Percentiles rank a stretch among this genome's conserved stretches.
Evolutionary conservation across 2,329 filamentous ascomycete genomes (phyloP).

Genomic region (Fusarium floridanum): DNA sequence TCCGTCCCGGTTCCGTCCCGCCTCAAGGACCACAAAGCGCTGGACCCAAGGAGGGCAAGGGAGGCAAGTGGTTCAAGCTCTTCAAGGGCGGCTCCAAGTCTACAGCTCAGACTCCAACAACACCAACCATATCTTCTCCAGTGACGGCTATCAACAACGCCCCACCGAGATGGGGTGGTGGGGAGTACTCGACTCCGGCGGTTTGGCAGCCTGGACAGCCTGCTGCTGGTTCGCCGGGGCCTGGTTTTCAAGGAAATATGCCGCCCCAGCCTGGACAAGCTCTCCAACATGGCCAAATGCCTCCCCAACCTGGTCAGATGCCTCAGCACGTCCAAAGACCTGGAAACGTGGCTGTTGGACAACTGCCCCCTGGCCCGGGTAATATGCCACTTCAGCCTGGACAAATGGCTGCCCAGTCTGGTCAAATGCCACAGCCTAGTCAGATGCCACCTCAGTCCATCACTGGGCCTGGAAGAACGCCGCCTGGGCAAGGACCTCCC

Average conservation of each 20-base stretch:
- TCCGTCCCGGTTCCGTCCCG: constrained; percentile 37
- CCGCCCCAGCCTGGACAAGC: constrained; percentile 9
- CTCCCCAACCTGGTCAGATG: not conserved
- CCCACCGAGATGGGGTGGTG: constrained; percentile 35
- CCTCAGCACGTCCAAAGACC: not conserved
- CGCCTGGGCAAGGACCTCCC: not conserved
- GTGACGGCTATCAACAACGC: constrained; percentile 17
- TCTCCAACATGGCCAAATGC: not conserved
- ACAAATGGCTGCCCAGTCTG: constrained; percentile 1
- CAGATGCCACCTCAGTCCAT: not conserved
- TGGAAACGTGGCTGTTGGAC: not conserved
- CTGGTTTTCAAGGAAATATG: constrained; percentile 17
- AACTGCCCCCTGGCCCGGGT: not conserved
- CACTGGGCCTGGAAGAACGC: not conserved
- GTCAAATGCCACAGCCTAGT: not conserved
- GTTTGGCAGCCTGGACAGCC: constrained; percentile 42
- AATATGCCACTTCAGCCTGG: constrained; percentile 3
- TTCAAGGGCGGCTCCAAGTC: constrained; percentile 43
- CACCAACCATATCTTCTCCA: constrained; percentile 20
- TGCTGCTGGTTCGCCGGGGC: not conserved
- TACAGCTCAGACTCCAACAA: constrained; percentile 35
- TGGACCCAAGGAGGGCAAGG: constrained; percentile 39
- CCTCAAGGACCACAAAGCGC: constrained; percentile 31
- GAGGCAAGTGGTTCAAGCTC: constrained; percentile 44
- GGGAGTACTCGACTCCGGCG: constrained; percentile 36